Base-by-base conservation (phyloP, 164 flowering plant genomes). In the Protea cynaroides region DNA sequence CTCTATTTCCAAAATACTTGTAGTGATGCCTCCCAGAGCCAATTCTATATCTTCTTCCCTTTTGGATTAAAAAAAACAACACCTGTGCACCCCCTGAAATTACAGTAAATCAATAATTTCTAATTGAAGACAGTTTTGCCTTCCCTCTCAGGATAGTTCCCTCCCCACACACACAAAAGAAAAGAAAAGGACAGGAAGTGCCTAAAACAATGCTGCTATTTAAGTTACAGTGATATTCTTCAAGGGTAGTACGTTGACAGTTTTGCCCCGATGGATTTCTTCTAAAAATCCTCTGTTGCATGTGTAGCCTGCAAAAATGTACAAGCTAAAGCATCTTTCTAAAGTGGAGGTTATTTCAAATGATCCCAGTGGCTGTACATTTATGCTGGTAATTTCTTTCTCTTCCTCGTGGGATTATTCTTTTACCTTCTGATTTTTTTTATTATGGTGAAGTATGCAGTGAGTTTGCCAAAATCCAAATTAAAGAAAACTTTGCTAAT, bases 291-390 rank as follows among this genome's bases (percentile, higher is more conserved):
- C 40, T 22, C 54, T 54, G 22, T 55, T 61, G 38, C 47, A 47
- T 12, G 23, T 81, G 74, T 75, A 95, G 99, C 91, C 98, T 71
- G 98, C 97, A 25, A 95, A 95, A 72, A 44, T 90, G 23, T 95
- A 92, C 82, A 95, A 95, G 86, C 82, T 95, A 44, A 87, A 92
- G 85, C 98, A 95, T 84, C 92, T 95, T 18, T 81, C 98, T 13
- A 95, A 95, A 76, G 88, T 95, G 82, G 99, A 95, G 78, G 97
- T 95, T 74, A 69, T 84, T 63, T 50, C 88, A 46, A 92, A 86
- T 79, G 99, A 95, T 66, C 91, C 95, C 61, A 88, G 91, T 82
- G 97, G 98, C 69, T 88, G 95, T 69, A 86, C 98, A 23, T 90
- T 95, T 79, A 84, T 80, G 69, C 77, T 95, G 97, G 99, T 95